Evolutionary conservation across 139 green algal species (phyloP).

Genomic region (Zygnema cylindricum): DNA sequence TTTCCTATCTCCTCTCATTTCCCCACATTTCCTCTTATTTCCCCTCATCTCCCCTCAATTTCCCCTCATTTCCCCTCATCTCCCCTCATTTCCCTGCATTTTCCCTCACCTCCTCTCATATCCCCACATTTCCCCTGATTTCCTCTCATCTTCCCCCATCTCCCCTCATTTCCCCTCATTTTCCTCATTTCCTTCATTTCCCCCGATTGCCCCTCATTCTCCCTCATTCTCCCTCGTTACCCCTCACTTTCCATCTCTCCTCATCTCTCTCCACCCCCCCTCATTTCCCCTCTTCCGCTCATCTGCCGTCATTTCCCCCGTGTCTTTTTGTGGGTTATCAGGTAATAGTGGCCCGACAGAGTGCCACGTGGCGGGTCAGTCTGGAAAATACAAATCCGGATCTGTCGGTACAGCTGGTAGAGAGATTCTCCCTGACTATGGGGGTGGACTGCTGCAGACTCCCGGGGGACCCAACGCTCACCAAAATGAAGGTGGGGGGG

Average conservation of each 20-base stretch:
- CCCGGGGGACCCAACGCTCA: slow-evolving; percentile 1
- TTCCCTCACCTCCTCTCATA: neutral
- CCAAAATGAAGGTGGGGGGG: slow-evolving; percentile 13
- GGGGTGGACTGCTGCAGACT: slow-evolving; percentile 1
- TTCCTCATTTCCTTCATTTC: neutral
- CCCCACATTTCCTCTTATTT: neutral
- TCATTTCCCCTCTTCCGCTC: neutral
- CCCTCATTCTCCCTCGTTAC: neutral
- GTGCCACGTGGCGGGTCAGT: neutral
- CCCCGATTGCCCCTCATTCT: neutral
- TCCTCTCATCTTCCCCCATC: neutral
- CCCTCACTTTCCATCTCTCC: neutral
- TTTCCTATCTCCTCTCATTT: neutral
- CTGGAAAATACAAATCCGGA: neutral
- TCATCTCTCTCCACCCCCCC: neutral
- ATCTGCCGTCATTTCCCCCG: neutral
- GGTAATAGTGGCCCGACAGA: slow-evolving; percentile 19
- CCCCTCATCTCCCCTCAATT: neutral
- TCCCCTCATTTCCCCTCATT: neutral
- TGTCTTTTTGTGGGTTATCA: neutral
- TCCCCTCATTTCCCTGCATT: neutral
- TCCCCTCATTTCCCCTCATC: neutral
- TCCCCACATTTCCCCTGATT: neutral
- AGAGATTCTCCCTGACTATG: slow-evolving; percentile 7
- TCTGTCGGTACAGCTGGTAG: neutral